Evolutionary conservation across 2,329 filamentous ascomycete genomes (phyloP).

Genomic region (Xylariaceae sp.): DNA sequence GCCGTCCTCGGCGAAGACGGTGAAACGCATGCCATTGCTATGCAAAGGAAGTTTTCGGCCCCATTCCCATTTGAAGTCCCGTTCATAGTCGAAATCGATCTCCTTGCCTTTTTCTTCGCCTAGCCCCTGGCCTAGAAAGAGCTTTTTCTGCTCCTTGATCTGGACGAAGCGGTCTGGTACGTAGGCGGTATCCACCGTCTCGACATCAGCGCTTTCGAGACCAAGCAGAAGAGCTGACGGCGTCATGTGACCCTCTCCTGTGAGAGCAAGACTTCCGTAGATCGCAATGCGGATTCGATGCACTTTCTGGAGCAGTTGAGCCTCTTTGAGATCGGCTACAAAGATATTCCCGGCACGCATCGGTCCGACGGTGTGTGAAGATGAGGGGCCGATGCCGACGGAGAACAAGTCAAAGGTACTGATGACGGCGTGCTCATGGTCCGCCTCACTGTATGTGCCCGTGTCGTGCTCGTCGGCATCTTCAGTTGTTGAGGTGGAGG

Average conservation of each 20-base stretch:
- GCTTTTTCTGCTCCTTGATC: constrained; percentile 43
- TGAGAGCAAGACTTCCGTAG: constrained; percentile 48
- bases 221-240: constrained; percentile 46
- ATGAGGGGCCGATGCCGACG: constrained; percentile 49
- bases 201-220: constrained; percentile 47
- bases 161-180: constrained; percentile 43
- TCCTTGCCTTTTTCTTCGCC: constrained; percentile 38
- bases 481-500: constrained; percentile 13
- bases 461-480: constrained; percentile 31
- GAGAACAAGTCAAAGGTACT: constrained; percentile 50
- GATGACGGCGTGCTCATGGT: constrained; percentile 49
- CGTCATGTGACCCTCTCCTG: constrained; percentile 50
- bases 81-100: constrained; percentile 46
- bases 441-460: constrained; percentile 45
- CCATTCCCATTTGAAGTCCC: constrained; percentile 50
- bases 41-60: constrained; percentile 47
- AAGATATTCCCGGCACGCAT: constrained; percentile 52
- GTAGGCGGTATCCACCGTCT: constrained; percentile 46
- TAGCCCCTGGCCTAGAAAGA: constrained; percentile 41
- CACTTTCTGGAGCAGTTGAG: constrained; percentile 41
- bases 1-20: constrained; percentile 45
- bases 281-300: constrained; percentile 45
- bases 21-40: constrained; percentile 51
- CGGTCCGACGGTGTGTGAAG: constrained; percentile 48
- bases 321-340: constrained; percentile 44